phyloP scores from a whole-genome alignment of 805 yeast species.

The Teunomyces atbi region DNA sequence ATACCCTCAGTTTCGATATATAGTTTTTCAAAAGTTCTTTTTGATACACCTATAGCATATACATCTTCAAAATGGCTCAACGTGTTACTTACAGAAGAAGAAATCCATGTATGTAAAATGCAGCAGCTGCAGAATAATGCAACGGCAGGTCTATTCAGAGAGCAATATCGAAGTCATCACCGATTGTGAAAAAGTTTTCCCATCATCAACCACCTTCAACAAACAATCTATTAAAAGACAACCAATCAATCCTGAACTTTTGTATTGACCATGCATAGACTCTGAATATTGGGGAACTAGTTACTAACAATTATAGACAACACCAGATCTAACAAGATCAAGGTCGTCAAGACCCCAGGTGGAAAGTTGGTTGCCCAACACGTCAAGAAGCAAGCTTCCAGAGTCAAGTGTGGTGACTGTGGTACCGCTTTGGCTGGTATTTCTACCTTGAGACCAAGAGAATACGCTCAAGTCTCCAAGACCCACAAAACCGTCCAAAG shows the following conservation, averaged over 20 bases:
- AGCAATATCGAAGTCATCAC: neutral
- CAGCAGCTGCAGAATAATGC: neutral
- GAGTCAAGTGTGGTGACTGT: slow-evolving; percentile 89
- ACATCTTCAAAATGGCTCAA: slow-evolving; percentile 81
- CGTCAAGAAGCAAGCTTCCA: slow-evolving; percentile 85
- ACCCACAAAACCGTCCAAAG: slow-evolving; percentile 98
- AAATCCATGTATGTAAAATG: slow-evolving; percentile 71
- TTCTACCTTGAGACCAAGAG: slow-evolving; percentile 96
- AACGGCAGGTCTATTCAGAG: neutral
- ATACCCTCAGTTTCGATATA: slow-evolving; percentile 5
- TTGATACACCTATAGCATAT: slow-evolving; percentile 15
- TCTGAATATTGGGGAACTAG: neutral
- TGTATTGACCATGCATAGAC: neutral
- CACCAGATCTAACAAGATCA: slow-evolving; percentile 96
- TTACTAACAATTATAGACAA: slow-evolving; percentile 66
- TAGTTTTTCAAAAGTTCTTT: slow-evolving; percentile 11
- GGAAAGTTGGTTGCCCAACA: slow-evolving; percentile 98
- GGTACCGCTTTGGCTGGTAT: slow-evolving; percentile 82
- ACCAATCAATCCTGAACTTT: neutral
- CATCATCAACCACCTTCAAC: neutral
- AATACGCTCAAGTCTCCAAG: slow-evolving; percentile 92
- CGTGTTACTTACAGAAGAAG: slow-evolving; percentile 99
- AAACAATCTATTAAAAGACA: neutral
- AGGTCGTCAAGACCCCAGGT: slow-evolving; percentile 99
- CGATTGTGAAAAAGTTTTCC: slow-evolving; percentile 2